Evolutionary conservation across 2,329 filamentous ascomycete species (phyloP).

Genomic region (Cordyceps javanica): DNA sequence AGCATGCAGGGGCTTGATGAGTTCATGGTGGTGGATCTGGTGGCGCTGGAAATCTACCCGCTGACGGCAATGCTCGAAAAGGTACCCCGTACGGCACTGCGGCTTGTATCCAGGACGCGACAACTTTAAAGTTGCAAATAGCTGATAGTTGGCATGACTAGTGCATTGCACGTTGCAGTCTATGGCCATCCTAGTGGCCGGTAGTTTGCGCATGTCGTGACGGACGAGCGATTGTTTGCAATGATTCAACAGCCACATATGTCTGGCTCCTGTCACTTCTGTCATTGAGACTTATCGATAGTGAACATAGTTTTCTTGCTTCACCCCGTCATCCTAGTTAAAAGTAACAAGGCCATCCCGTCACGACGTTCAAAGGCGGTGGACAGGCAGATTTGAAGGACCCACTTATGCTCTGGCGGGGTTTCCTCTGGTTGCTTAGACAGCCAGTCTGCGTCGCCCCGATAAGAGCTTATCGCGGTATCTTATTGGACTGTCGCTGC

Average conservation of each 20-base stretch:
- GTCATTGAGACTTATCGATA: too few species aligned
- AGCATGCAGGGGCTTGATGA: not conserved
- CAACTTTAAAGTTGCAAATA: too few species aligned
- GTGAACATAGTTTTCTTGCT: not conserved
- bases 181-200: not conserved
- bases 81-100: too few species aligned
- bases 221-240: not conserved
- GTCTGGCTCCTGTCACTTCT: too few species aligned
- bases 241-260: too few species aligned
- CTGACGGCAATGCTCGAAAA: not conserved
- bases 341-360: too few species aligned
- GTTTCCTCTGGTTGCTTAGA: conserved; percentile 13
- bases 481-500: not conserved
- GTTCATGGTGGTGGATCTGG: not conserved
- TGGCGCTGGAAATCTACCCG: not conserved
- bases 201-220: too few species aligned
- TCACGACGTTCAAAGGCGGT: conserved; percentile 1
- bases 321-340: not conserved
- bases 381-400: not conserved
- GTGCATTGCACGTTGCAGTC: not conserved
- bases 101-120: not conserved
- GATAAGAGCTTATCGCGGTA: conserved; percentile 11
- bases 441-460: not conserved
- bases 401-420: conserved; percentile 1
- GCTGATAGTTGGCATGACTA: not conserved